These are phyloP conservation scores for Paecilomyces sp. DNA, from an alignment of 2,329 filamentous ascomycete genomes.

Conservation along the genomic window DNA sequence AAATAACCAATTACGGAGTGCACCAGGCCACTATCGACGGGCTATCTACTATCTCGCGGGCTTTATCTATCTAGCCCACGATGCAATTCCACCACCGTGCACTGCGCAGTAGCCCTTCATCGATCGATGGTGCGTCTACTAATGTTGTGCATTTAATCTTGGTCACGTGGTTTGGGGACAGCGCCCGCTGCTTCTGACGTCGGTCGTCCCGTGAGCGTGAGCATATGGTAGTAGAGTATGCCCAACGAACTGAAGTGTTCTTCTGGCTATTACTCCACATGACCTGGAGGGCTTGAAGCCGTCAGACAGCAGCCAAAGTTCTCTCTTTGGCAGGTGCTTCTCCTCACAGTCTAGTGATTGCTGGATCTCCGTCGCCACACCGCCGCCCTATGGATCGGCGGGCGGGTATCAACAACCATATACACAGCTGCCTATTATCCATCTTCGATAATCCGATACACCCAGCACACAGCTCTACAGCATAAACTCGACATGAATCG, in stretches of 20 bases:
- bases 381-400: background rate
- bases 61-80: background rate
- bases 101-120: background rate
- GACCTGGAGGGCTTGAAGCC: background rate
- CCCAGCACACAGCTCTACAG: background rate
- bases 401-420: constrained; percentile 1
- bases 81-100: background rate
- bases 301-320: background rate
- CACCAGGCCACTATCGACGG: no score
- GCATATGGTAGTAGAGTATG: no score
- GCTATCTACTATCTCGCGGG: background rate
- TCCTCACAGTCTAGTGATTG: background rate
- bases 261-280: background rate
- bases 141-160: background rate
- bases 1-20: no score
- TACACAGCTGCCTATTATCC: background rate
- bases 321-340: background rate
- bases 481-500: constrained; percentile 71
- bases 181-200: background rate
- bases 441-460: background rate
- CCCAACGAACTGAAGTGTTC: no score
- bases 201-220: background rate
- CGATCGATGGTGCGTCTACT: background rate
- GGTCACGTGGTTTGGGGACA: background rate
- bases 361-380: background rate